Conservation (phyloP, 164 flowering plant genomes). For the Vitis cinerea region DNA sequence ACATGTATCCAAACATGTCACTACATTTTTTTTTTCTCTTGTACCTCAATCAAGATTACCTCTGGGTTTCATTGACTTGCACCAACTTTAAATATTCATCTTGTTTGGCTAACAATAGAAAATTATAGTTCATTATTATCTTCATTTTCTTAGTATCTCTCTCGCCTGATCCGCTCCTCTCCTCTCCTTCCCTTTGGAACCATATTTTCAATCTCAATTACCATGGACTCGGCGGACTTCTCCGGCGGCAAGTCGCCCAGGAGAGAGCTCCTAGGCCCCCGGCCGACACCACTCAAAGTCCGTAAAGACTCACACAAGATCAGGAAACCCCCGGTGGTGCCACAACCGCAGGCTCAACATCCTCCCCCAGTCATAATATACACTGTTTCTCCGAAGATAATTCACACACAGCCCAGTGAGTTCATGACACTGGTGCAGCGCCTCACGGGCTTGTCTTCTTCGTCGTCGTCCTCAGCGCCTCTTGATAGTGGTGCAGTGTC, state of each 20-base stretch:
- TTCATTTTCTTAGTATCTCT: neutral
- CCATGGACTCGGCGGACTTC: constrained; percentile 36
- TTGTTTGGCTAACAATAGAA: neutral
- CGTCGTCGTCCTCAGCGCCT: constrained; percentile 19
- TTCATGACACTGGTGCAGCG: constrained; percentile 53
- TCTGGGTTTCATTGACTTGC: constrained; percentile 14
- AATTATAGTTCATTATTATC: constrained; percentile 6
- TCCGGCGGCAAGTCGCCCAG: constrained; percentile 24
- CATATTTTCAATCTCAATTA: neutral
- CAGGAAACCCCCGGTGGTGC: constrained; percentile 51
- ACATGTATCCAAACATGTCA: constrained; percentile 12
- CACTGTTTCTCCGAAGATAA: constrained; percentile 48
- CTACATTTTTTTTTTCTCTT: neutral
- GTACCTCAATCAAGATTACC: neutral
- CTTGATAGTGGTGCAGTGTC: constrained; percentile 34
- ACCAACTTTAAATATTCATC: constrained; percentile 11
- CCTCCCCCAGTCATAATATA: constrained; percentile 63
- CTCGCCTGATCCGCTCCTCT: constrained; percentile 1
- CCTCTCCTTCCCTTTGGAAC: neutral
- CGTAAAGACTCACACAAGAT: constrained; percentile 65
- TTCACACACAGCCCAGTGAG: constrained; percentile 44
- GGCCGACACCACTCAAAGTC: constrained; percentile 50
- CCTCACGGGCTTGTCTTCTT: constrained; percentile 35
- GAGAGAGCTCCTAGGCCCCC: constrained; percentile 50
- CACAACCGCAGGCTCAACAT: constrained; percentile 21